Conservation (phyloP, 768 basidiomycete species). For the Russula griseocarnosa region DNA sequence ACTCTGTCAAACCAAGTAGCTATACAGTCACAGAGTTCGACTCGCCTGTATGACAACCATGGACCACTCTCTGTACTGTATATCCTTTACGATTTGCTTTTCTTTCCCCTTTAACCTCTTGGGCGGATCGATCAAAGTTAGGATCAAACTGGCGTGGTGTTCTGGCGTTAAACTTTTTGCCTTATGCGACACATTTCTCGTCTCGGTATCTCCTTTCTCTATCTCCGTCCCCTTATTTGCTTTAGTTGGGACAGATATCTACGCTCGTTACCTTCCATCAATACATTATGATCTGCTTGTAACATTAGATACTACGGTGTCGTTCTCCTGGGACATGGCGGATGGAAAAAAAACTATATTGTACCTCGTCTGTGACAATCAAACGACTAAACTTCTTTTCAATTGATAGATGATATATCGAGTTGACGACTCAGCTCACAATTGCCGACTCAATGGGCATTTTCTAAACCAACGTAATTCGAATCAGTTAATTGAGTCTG, state of each 20-base stretch:
- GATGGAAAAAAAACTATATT: background rate
- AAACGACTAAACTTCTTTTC: background rate
- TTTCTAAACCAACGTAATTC: background rate
- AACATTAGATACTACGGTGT: background rate
- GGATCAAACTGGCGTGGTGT: background rate
- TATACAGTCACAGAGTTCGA: background rate
- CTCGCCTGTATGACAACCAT: conserved; percentile 2
- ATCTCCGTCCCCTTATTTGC: background rate
- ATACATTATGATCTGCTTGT: conserved; percentile 8
- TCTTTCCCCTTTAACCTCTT: background rate
- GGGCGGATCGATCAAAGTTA: background rate
- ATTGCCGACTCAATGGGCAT: background rate
- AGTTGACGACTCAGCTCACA: too few species aligned
- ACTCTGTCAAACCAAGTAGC: background rate
- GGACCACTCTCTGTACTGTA: background rate
- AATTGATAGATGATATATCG: background rate
- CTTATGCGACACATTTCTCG: background rate
- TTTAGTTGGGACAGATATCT: background rate
- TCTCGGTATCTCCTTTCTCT: background rate
- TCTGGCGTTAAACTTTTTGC: background rate
- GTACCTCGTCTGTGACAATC: background rate
- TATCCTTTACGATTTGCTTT: background rate
- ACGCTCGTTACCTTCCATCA: background rate
- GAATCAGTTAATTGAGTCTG: background rate
- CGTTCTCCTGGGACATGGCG: background rate